Evolutionary conservation across 148 eudicot species (phyloP), one percentile per base, ranked within the genome.

Genomic region (Silene conica): DNA sequence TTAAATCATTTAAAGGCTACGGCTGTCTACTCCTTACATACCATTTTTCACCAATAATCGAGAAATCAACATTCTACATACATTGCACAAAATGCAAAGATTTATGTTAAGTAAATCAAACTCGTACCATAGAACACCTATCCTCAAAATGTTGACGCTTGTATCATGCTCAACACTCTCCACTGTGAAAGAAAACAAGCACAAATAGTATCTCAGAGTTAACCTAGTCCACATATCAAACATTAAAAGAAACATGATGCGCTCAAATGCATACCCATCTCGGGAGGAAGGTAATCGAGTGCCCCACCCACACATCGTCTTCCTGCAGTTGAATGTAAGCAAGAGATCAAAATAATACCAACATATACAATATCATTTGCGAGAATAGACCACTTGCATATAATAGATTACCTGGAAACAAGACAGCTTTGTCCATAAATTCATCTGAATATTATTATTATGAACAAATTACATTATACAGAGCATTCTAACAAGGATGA

Each of bases 291-390:
- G 80, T 95, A 95, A 79, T 95, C 98, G 8, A 95, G 87, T 46
- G 98, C 92, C 56, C 98, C n/a, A n/a, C n/a, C n/a, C 97, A 79
- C 98, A 95, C 97, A 95, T 92, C 73, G 98, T 95, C 80, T 84
- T 79, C 80, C 98, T 88, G 18, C 98, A 90, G 79, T 87, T 92
- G 64, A 92, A 95, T 11, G 98, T 95, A 83, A 92, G 98, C 50
- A 95, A n/a, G n/a, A n/a, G n/a, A n/a, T n/a, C n/a, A n/a, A n/a
- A n/a, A n/a, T n/a, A n/a, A n/a, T n/a, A n/a, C n/a, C n/a, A n/a
- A n/a, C n/a, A n/a, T n/a, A n/a, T n/a, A n/a, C n/a, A n/a, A n/a
- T n/a, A 69, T 87, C n/a, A n/a, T n/a, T n/a, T n/a, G n/a, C n/a
- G n/a, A n/a, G n/a, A n/a, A n/a, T n/a, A n/a, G n/a, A n/a, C n/a